These are phyloP conservation scores for Panicum miliaceum DNA, from an alignment of 176 grass and related monocot species.

Conservation along the genomic window DNA sequence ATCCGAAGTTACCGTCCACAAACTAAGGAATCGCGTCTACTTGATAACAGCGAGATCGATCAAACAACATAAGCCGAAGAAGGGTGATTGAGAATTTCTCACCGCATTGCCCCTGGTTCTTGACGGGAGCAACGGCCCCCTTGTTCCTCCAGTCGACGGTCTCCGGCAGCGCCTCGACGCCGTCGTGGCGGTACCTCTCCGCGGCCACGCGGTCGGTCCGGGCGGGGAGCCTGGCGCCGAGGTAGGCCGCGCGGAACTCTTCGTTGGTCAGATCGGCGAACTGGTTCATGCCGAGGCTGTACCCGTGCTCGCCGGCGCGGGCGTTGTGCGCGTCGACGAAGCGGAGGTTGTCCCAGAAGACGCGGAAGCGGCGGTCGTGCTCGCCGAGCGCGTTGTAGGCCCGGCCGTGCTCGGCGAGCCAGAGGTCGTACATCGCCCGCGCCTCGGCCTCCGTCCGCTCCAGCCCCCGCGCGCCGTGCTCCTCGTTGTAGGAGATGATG, in stretches of 20 bases:
- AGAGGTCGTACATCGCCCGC: slow-evolving; percentile 60
- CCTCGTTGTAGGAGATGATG: slow-evolving; percentile 65
- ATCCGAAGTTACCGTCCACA: slow-evolving; percentile 7
- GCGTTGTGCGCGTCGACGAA: slow-evolving; percentile 91
- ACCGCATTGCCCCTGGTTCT: slow-evolving; percentile 86
- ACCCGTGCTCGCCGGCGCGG: slow-evolving; percentile 30
- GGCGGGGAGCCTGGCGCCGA: slow-evolving; percentile 44
- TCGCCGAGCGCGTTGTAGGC: slow-evolving; percentile 65
- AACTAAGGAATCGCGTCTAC: background rate
- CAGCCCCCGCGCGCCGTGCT: slow-evolving; percentile 49
- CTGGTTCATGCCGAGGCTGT: slow-evolving; percentile 70
- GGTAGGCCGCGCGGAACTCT: slow-evolving; percentile 61
- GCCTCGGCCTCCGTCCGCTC: slow-evolving; percentile 66
- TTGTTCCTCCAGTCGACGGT: slow-evolving; percentile 79
- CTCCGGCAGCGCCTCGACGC: slow-evolving; percentile 51
- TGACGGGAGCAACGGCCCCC: slow-evolving; percentile 71
- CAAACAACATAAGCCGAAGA: too few relatives aligned
- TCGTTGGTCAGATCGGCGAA: slow-evolving; percentile 84
- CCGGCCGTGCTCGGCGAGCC: slow-evolving; percentile 57
- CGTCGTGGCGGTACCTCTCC: slow-evolving; percentile 40
- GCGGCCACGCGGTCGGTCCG: background rate
- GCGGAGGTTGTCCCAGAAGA: slow-evolving; percentile 81
- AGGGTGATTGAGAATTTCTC: background rate
- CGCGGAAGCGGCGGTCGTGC: slow-evolving; percentile 58
- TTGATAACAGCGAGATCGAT: background rate